phyloP scores from a whole-genome alignment of 2,329 filamentous ascomycete species.

The Sarocladium strictum region DNA sequence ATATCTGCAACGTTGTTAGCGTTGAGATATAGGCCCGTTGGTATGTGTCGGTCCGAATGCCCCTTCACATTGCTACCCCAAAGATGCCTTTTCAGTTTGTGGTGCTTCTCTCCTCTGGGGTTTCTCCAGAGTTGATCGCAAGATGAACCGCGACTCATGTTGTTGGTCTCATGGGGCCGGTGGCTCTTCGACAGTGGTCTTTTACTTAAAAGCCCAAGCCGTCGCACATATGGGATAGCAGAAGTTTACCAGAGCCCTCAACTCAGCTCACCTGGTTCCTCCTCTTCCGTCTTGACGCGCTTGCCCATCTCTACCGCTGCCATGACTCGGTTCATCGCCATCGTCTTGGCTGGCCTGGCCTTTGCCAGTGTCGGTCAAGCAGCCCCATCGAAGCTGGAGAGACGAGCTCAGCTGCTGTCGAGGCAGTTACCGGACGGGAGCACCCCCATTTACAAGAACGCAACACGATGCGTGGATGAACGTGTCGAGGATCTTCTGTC shows the following conservation, averaged over 20 bases:
- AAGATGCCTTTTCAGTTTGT: neutral
- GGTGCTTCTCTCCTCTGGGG: neutral
- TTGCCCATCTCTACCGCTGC: neutral
- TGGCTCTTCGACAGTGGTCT: neutral
- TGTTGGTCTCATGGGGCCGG: neutral
- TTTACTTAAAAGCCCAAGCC: neutral
- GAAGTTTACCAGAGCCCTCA: neutral
- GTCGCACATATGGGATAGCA: neutral
- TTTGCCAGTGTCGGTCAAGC: neutral
- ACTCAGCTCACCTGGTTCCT: neutral
- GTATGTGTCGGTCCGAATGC: constrained; percentile 3
- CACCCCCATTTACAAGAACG: constrained; percentile 19
- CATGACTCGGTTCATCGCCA: neutral
- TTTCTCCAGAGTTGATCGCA: neutral
- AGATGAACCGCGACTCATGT: neutral
- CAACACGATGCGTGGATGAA: constrained; percentile 35
- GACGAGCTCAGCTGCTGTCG: neutral
- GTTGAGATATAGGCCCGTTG: neutral
- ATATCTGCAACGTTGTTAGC: neutral
- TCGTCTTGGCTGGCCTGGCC: neutral
- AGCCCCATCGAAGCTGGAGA: neutral
- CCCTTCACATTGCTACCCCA: neutral
- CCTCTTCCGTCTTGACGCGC: neutral
- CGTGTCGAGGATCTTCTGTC: constrained; percentile 38
- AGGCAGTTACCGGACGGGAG: neutral